Evolutionary conservation across 1,139 yeast genomes (phyloP).

Genomic region (Candida glucosophila): DNA sequence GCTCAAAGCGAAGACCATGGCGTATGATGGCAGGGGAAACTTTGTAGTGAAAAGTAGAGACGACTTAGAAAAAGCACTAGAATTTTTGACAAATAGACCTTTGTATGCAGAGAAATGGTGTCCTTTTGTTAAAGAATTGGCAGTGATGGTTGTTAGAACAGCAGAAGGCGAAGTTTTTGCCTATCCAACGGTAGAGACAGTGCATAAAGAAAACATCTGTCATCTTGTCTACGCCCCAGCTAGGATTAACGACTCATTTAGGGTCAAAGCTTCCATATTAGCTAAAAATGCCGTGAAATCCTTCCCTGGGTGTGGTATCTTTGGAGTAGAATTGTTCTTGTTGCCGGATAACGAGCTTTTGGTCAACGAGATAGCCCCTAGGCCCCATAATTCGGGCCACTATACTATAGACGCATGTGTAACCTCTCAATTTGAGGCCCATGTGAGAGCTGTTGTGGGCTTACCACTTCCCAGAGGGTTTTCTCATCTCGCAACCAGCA

Average conservation of each 20-base stretch:
- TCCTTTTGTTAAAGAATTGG: conserved; percentile 84
- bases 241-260: conserved; percentile 64
- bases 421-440: conserved; percentile 96
- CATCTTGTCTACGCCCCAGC: conserved; percentile 97
- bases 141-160: conserved; percentile 96
- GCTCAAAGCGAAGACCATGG: conserved; percentile 85
- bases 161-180: conserved; percentile 73
- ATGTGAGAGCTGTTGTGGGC: conserved; percentile 81
- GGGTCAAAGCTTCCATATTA: conserved; percentile 61
- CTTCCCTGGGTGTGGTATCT: conserved; percentile 92
- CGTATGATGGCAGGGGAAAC: conserved; percentile 97
- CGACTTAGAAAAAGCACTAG: conserved; percentile 52
- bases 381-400: conserved; percentile 98
- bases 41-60: conserved; percentile 62
- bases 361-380: conserved; percentile 93
- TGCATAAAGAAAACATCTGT: conserved; percentile 85
- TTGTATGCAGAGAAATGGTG: conserved; percentile 97
- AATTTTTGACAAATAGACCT: conserved; percentile 58
- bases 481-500: conserved; percentile 61
- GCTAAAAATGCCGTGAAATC: conserved; percentile 84
- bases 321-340: conserved; percentile 96
- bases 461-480: conserved; percentile 81
- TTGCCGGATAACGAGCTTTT: conserved; percentile 64
- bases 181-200: conserved; percentile 92
- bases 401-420: conserved; percentile 96